A percentile compares a stretch with the other conserved stretches of the same genome.
phyloP scores from a whole-genome alignment of 371 early-diverging fungal species.

The Smittium mucronatum region DNA sequence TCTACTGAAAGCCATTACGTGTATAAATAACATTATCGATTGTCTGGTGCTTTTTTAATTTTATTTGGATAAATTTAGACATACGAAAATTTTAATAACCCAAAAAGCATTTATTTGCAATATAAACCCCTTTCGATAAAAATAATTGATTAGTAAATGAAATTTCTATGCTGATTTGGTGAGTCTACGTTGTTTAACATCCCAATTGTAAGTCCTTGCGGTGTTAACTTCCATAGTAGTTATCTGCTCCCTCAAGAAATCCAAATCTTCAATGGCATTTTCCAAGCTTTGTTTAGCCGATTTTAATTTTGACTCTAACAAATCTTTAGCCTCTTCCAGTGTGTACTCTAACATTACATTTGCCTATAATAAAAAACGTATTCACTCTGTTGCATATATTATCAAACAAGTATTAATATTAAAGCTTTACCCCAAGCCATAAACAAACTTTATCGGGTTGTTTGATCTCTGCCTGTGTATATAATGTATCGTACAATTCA shows the following conservation, averaged over 20 bases:
- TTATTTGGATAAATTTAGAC: no score
- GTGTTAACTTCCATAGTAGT: constrained; percentile 98
- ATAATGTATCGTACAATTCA: constrained; percentile 89
- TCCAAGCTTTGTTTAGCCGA: constrained; percentile 56
- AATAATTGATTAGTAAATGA: no score
- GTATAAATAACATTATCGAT: no score
- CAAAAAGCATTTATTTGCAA: no score
- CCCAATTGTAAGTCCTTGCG: constrained; percentile 94
- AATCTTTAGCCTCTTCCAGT: constrained; percentile 72
- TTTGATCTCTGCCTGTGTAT: constrained; percentile 67
- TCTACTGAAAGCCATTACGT: no score
- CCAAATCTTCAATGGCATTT: constrained; percentile 79
- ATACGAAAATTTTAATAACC: no score
- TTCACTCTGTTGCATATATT: background rate
- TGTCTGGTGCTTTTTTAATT: no score
- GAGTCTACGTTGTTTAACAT: constrained; percentile 73
- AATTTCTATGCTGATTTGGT: constrained; percentile 16
- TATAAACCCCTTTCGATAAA: no score
- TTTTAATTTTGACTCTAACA: constrained; percentile 58
- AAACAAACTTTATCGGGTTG: constrained; percentile 69
- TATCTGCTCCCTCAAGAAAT: constrained; percentile 86
- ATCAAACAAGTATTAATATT: no score
- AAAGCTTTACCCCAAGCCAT: constrained; percentile 93
- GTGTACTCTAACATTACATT: constrained; percentile 95
- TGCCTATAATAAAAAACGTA: no score